A percentile compares a stretch with the other conserved stretches of the same genome.
phyloP scores from a whole-genome alignment of 2,329 filamentous ascomycete genomes.

The Aspergillus amoenus region DNA sequence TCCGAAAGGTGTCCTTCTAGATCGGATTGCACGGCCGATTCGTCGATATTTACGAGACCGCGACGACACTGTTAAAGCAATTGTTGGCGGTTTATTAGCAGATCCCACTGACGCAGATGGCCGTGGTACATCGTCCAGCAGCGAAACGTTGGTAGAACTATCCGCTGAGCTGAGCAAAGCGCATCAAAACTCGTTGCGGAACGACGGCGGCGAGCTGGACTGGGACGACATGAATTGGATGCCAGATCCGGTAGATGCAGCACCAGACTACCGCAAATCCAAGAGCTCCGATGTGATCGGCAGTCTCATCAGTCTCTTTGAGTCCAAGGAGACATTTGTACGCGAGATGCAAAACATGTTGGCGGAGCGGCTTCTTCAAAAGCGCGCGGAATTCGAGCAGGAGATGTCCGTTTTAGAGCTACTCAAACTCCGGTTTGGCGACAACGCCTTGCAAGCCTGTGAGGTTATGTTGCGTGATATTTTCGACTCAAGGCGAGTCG shows the following conservation, averaged over 20 bases:
- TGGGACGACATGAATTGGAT: conserved; percentile 94
- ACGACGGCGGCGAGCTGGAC: conserved; percentile 68
- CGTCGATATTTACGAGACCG: conserved; percentile 63
- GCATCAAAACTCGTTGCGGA: conserved; percentile 42
- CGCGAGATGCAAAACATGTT: conserved; percentile 89
- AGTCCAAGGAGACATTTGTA: conserved; percentile 87
- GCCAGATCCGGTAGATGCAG: conserved; percentile 89
- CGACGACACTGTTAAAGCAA: conserved; percentile 65
- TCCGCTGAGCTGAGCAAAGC: conserved; percentile 52
- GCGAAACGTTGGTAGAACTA: conserved; percentile 52
- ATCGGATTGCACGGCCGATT: conserved; percentile 65
- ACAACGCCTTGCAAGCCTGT: conserved; percentile 81
- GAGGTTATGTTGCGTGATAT: conserved; percentile 98
- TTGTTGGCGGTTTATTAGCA: conserved; percentile 63
- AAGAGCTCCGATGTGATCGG: conserved; percentile 90
- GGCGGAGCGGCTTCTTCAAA: conserved; percentile 72
- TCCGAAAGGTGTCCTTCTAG: conserved; percentile 64
- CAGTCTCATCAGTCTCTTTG: conserved; percentile 82
- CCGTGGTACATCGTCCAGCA: conserved; percentile 25
- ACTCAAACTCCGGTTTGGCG: conserved; percentile 84
- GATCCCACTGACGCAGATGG: conserved; percentile 47
- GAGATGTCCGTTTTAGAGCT: conserved; percentile 81
- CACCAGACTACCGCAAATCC: conserved; percentile 84
- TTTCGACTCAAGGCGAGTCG: conserved; percentile 74
- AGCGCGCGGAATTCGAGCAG: conserved; percentile 69